phyloP scores from a whole-genome alignment of 306 rosid species.

The Inga oerstediana region DNA sequence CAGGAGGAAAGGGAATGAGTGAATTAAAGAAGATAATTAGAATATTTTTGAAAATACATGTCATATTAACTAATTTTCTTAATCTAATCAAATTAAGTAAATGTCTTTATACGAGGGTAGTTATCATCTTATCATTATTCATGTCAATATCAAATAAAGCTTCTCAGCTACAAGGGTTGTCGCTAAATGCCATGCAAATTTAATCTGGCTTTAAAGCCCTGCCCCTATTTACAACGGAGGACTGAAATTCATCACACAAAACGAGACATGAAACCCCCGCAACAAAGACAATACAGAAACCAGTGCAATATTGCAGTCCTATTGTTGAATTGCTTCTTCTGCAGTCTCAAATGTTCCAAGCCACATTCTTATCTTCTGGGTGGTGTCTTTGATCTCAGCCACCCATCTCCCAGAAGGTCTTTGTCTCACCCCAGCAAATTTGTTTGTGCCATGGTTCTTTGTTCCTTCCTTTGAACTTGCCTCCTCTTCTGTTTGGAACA shows the following conservation, averaged over 20 bases:
- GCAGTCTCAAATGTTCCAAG: constrained; percentile 97
- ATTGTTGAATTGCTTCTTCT: constrained; percentile 64
- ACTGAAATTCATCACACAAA: constrained; percentile 14
- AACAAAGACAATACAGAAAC: constrained; percentile 20
- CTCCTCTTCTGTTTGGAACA: constrained; percentile 34
- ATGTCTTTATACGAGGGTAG: no score
- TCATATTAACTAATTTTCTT: no score
- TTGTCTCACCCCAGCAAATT: constrained; percentile 89
- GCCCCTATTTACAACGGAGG: constrained; percentile 37
- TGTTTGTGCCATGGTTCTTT: constrained; percentile 55
- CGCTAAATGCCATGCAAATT: not conserved
- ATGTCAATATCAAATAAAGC: not conserved
- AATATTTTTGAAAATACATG: no score
- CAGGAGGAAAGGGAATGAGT: no score
- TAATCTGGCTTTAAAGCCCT: not conserved
- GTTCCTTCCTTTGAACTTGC: constrained; percentile 61
- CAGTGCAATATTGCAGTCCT: constrained; percentile 9
- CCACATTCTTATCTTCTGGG: constrained; percentile 95
- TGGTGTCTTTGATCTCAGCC: constrained; percentile 95
- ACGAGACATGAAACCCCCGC: not conserved
- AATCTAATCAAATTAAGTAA: no score
- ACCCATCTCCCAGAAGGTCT: constrained; percentile 99
- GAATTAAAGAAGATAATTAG: no score
- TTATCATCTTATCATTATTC: not conserved
- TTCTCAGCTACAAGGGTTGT: not conserved